These are phyloP conservation scores for Hymenoscyphus salicellus DNA, from an alignment of 2,329 filamentous ascomycete genomes.

Conservation along the genomic window DNA sequence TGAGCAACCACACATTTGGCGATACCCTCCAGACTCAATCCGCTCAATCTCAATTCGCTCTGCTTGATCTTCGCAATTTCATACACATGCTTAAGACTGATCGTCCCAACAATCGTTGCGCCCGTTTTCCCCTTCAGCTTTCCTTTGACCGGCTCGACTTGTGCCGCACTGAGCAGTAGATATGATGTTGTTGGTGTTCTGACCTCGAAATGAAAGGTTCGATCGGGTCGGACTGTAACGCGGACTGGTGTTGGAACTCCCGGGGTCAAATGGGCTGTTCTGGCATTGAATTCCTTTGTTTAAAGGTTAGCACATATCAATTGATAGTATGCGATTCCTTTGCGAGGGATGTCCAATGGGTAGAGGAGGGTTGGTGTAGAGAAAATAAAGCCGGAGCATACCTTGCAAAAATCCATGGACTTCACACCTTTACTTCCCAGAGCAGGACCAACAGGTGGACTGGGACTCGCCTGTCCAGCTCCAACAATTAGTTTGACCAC, in stretches of 20 bases:
- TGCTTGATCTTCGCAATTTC: slow-evolving; percentile 98
- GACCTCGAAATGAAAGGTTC: slow-evolving; percentile 88
- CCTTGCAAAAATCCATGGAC: slow-evolving; percentile 99
- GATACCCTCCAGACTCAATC: slow-evolving; percentile 65
- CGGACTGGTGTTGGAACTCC: slow-evolving; percentile 88
- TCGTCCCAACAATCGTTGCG: slow-evolving; percentile 73
- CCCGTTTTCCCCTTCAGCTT: slow-evolving; percentile 73
- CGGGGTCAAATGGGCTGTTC: slow-evolving; percentile 76
- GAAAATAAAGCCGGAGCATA: slow-evolving; percentile 39
- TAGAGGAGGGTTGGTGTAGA: neutral
- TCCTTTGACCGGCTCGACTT: slow-evolving; percentile 68
- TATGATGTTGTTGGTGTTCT: slow-evolving; percentile 94
- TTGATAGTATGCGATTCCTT: neutral
- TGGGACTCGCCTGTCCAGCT: slow-evolving; percentile 89
- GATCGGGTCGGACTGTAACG: slow-evolving; percentile 88
- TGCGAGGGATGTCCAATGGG: neutral
- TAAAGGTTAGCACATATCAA: slow-evolving; percentile 9
- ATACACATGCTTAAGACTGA: slow-evolving; percentile 93
- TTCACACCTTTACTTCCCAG: slow-evolving; percentile 97
- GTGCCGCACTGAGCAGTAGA: slow-evolving; percentile 79
- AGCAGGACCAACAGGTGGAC: slow-evolving; percentile 92
- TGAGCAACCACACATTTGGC: slow-evolving; percentile 73
- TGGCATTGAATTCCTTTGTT: slow-evolving; percentile 90
- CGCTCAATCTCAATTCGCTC: slow-evolving; percentile 69
- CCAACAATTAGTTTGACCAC: slow-evolving; percentile 98